phyloP scores from a whole-genome alignment of 2,329 filamentous ascomycete species.

The Calonectria pauciramosa region DNA sequence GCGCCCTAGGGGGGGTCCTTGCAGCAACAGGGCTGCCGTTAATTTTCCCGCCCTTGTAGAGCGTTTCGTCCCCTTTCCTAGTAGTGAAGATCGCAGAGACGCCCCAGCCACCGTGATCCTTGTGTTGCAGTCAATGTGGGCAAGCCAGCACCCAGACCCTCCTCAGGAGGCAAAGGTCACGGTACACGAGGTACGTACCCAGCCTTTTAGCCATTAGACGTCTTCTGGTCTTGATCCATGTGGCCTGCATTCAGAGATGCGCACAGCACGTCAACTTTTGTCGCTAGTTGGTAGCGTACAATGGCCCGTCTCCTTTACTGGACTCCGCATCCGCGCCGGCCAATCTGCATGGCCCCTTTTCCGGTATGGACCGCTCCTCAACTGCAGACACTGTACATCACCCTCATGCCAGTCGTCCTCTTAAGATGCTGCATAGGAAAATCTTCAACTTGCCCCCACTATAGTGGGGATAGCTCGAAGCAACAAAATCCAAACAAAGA shows the following conservation, averaged over 20 bases:
- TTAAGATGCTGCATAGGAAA: slow-evolving; percentile 10
- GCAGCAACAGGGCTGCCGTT: slow-evolving; percentile 30
- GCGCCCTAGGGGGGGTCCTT: slow-evolving; percentile 25
- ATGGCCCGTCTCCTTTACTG: slow-evolving; percentile 4
- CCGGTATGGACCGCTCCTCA: slow-evolving; percentile 1
- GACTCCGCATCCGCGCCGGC: neutral
- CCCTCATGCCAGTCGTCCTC: neutral
- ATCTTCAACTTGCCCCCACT: slow-evolving; percentile 8
- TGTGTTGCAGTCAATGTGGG: slow-evolving; percentile 11
- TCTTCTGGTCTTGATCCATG: neutral
- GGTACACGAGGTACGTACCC: neutral
- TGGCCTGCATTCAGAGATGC: neutral
- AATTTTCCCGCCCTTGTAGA: slow-evolving; percentile 27
- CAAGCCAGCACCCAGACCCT: neutral
- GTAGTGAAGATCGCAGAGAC: slow-evolving; percentile 35
- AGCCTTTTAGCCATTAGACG: neutral
- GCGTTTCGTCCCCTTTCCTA: slow-evolving; percentile 37
- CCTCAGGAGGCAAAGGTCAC: slow-evolving; percentile 16
- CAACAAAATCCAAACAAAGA: neutral
- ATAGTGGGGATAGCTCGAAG: neutral
- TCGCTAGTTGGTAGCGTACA: neutral
- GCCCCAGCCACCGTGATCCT: slow-evolving; percentile 17
- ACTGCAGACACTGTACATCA: slow-evolving; percentile 15
- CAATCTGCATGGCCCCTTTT: slow-evolving; percentile 24
- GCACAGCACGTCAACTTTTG: slow-evolving; percentile 13